Conservation (phyloP, 257 asterid genomes). For the Solanum sitiens region DNA sequence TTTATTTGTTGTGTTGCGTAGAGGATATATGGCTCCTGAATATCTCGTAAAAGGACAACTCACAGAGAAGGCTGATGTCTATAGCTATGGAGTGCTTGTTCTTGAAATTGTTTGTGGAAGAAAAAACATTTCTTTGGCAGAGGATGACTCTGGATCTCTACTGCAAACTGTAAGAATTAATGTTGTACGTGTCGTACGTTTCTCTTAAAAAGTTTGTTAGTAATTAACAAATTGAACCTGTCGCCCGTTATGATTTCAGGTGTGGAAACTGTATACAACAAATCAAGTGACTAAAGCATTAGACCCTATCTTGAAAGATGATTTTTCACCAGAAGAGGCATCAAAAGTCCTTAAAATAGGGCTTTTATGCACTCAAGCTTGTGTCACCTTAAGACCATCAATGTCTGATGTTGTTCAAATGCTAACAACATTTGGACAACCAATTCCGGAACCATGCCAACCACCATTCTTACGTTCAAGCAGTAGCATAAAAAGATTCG, state of each 20-base stretch:
- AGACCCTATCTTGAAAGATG: neutral
- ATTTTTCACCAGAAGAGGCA: neutral
- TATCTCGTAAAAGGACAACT: constrained; percentile 3
- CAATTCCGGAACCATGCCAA: neutral
- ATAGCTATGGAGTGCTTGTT: constrained; percentile 4
- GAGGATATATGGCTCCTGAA: constrained; percentile 7
- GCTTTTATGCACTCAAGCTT: constrained; percentile 8
- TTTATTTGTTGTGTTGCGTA: neutral
- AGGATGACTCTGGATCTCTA: neutral
- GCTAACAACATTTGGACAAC: neutral
- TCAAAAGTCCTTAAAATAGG: neutral
- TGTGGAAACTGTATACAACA: neutral
- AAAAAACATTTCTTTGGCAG: neutral
- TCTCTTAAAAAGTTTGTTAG: neutral
- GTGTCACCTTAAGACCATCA: constrained; percentile 1
- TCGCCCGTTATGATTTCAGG: neutral
- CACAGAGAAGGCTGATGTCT: constrained; percentile 6
- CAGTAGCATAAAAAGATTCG: neutral
- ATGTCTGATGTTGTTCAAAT: constrained; percentile 6
- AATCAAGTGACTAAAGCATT: neutral
- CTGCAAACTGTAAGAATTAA: constrained; percentile 1
- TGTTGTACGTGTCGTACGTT: too few species aligned
- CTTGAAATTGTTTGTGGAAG: constrained; percentile 1
- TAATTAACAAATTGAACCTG: neutral
- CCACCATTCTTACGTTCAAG: neutral